Conservation (phyloP, 2,329 filamentous ascomycete species). For the Neodidymelliopsis sp. region DNA sequence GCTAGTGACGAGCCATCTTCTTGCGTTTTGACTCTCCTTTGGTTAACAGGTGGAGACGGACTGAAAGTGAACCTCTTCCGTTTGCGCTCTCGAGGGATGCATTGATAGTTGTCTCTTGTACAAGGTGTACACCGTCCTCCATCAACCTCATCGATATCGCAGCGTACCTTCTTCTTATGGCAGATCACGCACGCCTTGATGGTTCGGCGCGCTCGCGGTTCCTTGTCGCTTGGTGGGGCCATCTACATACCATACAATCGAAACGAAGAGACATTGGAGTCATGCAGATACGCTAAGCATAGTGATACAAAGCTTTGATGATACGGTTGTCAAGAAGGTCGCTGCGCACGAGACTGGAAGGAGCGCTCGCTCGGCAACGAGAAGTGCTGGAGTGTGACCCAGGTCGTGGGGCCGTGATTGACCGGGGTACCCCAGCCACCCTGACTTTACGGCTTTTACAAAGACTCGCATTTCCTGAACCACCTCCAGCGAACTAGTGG, state of each 20-base stretch:
- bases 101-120: conserved; percentile 42
- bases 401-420: conserved; percentile 13
- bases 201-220: conserved; percentile 34
- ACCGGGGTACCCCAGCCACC: conserved; percentile 2
- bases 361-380: not conserved
- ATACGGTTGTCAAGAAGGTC: not conserved
- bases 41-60: conserved; percentile 34
- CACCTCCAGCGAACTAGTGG: too few relatives aligned
- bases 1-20: conserved; percentile 16
- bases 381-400: conserved; percentile 4
- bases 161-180: conserved; percentile 53
- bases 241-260: conserved; percentile 6
- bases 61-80: conserved; percentile 44
- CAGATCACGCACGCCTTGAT: conserved; percentile 53
- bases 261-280: conserved; percentile 4
- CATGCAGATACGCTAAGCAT: not conserved
- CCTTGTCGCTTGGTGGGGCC: conserved; percentile 26
- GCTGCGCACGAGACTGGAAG: conserved; percentile 4
- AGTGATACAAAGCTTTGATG: not conserved
- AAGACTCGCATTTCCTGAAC: too few relatives aligned
- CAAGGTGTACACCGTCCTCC: conserved; percentile 52
- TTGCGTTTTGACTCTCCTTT: conserved; percentile 22
- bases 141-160: conserved; percentile 37
- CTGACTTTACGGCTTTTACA: not conserved
- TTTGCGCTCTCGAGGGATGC: conserved; percentile 42